phyloP scores from a whole-genome alignment of 2,329 filamentous ascomycete genomes.

The Aspergillus tubingensis region DNA sequence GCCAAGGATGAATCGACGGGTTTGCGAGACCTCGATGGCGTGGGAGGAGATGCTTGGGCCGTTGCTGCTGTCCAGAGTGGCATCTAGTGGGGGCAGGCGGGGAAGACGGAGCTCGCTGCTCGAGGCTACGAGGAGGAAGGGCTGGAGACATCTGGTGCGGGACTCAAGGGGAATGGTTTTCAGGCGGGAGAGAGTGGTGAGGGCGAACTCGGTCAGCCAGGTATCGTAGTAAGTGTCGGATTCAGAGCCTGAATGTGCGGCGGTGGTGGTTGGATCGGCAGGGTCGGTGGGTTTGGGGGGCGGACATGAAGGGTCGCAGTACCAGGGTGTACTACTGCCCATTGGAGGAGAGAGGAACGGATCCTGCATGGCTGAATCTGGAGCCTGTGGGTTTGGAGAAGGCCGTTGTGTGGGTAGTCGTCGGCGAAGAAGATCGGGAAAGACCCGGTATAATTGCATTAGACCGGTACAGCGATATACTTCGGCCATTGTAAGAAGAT shows the following conservation, averaged over 20 bases:
- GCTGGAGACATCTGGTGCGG: conserved; percentile 56
- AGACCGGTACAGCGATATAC: conserved; percentile 56
- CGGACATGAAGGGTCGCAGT: conserved; percentile 18
- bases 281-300: neutral
- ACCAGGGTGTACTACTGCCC: conserved; percentile 21
- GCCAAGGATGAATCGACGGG: conserved; percentile 52
- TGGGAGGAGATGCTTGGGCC: conserved; percentile 35
- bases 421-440: conserved; percentile 53
- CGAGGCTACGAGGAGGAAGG: conserved; percentile 54
- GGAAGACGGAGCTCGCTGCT: conserved; percentile 55
- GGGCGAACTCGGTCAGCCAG: conserved; percentile 55
- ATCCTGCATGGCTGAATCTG: conserved; percentile 13
- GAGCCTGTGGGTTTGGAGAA: neutral
- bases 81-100: conserved; percentile 20
- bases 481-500: conserved; percentile 56
- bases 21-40: conserved; percentile 51
- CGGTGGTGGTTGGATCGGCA: conserved; percentile 22
- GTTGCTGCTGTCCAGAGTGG: conserved; percentile 3
- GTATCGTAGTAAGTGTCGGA: conserved; percentile 29
- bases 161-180: conserved; percentile 55
- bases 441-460: conserved; percentile 57
- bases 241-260: conserved; percentile 23
- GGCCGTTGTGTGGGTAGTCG: conserved; percentile 36
- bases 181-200: conserved; percentile 53
- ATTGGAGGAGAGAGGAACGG: conserved; percentile 30